Evolutionary conservation across 345 rosid species (phyloP), one percentile per base, ranked within the genome.

Genomic region (Punica granatum): DNA sequence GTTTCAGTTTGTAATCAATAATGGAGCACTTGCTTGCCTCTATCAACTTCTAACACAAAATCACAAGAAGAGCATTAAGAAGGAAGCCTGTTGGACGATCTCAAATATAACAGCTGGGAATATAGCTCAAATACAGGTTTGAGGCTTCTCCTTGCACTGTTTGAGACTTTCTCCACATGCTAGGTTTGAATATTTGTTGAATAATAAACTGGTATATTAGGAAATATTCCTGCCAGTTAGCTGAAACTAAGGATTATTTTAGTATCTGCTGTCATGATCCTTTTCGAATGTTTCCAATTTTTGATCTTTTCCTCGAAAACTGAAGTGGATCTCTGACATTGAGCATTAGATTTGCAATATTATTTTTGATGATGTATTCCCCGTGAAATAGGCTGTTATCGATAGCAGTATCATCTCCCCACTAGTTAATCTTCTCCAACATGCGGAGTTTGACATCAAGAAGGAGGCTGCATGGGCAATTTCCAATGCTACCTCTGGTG

Each of bases 71-170:
- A 90, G 92, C 77, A 90, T 90, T 3, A 90, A 90, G 78, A 90
- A 90, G 44, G 96, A 87, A 79, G 96, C 96, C 46, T 87, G 96
- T 73, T 85, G 96, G 96, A 90, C 92, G n/a, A 82, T 90, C 74
- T 90, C 97, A 33, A 90, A 90, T 83, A 86, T 90, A 61, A 88
- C 94, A 65, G 97, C 97, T 61, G 94, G 94, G 48, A 90, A 86
- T 73, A 81, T 65, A 79, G 49, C 67, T 76, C 97, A 90, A 74
- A 88, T 90, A 74, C 92, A 90, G 97, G 97, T 90, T 76, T 56
- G 19, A 5, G 35, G 6, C 3, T 39, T 6, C 43, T 63, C 31
- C 32, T 37, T 39, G 23, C 8, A 21, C 33, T 35, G n/a, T n/a
- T 39, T 16, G 30, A 39, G 48, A 63, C 28, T 65, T 66, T 28